Conservation (phyloP, 257 asterid genomes). For the Primulina tabacum region DNA sequence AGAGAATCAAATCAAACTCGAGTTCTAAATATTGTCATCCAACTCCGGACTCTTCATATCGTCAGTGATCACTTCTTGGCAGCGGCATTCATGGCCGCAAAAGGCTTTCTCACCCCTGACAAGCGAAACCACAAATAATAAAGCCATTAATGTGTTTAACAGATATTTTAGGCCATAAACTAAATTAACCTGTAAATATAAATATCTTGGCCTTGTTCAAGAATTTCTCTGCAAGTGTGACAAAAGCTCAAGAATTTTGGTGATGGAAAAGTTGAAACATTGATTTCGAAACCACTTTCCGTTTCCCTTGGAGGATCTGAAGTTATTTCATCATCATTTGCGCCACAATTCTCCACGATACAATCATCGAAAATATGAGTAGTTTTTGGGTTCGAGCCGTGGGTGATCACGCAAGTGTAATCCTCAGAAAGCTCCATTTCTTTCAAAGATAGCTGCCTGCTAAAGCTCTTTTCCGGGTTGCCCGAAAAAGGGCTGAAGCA, state of each 20-base stretch:
- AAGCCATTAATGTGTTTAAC: background rate
- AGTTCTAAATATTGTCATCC: slow-evolving; percentile 28
- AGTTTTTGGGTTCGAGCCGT: slow-evolving; percentile 83
- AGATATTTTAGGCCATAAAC: background rate
- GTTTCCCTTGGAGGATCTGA: slow-evolving; percentile 14
- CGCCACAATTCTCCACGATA: slow-evolving; percentile 58
- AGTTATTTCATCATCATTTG: slow-evolving; percentile 18
- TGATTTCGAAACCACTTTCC: slow-evolving; percentile 27
- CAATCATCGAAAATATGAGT: slow-evolving; percentile 79
- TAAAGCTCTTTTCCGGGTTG: slow-evolving; percentile 33
- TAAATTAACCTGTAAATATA: slow-evolving; percentile 68
- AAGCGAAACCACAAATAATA: background rate
- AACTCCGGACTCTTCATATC: slow-evolving; percentile 31
- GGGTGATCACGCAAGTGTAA: slow-evolving; percentile 84
- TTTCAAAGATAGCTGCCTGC: slow-evolving; percentile 54
- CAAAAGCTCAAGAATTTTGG: slow-evolving; percentile 50
- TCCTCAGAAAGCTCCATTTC: slow-evolving; percentile 98
- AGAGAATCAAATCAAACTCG: slow-evolving; percentile 16
- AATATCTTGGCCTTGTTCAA: slow-evolving; percentile 53
- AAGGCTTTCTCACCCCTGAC: slow-evolving; percentile 70
- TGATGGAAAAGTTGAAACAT: slow-evolving; percentile 25
- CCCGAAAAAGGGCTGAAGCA: slow-evolving; percentile 31
- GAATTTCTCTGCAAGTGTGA: slow-evolving; percentile 45
- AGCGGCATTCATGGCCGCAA: slow-evolving; percentile 81
- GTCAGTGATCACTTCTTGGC: slow-evolving; percentile 54